Base-by-base conservation (phyloP, 805 yeast species). In the Wickerhamomyces mucosus region DNA sequence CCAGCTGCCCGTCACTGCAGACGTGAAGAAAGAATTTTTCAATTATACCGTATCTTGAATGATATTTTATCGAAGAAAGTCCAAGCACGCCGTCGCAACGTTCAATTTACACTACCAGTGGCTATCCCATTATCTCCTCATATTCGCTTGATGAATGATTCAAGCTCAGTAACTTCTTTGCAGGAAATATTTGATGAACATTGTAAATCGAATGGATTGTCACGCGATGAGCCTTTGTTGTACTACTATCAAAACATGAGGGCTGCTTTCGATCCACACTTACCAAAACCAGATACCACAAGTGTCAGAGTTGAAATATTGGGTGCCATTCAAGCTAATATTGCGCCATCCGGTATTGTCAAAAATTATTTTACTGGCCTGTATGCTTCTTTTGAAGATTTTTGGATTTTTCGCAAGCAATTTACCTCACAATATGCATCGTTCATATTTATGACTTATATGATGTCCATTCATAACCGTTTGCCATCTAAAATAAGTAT, bases 1-100 rank as follows among this genome's bases (percentile, higher is more conserved):
- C 98, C 99, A 6, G 94, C 97, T 12, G 96, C 96, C 10, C 76
- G 99, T 45, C 96, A 89, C 48, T 84, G 95, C 45, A 79, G 98
- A 51, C 75, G 98, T 33, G 99, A 92, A 52, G 99, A 92, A 51
- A 71, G 95, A 33, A 77, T 92, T 35, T 80, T 85, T 66, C 98
- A 92, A 54, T 59, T 92, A 41, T 88, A 86, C 66, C 72, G 96
- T 42, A 74, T 92, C 28, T 76, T 94, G 60, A 88, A 86, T 53
- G 84, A 82, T 40, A 76, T 82, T 2, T 59, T 94, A 33, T 63
- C 78, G 1, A 75, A 79, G 45, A 80, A 82, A 48, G 95, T 84
- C 20, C 95, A 94, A 56, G 74, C 94, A 4, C 76, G 96, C 42
- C 75, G 86, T 28, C 75, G 98, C 34, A 72, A 82, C 53, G 72